Evolutionary conservation across 1,284 basidiomycete genomes (phyloP).

Genomic region (Rhodotorula glutinis): DNA sequence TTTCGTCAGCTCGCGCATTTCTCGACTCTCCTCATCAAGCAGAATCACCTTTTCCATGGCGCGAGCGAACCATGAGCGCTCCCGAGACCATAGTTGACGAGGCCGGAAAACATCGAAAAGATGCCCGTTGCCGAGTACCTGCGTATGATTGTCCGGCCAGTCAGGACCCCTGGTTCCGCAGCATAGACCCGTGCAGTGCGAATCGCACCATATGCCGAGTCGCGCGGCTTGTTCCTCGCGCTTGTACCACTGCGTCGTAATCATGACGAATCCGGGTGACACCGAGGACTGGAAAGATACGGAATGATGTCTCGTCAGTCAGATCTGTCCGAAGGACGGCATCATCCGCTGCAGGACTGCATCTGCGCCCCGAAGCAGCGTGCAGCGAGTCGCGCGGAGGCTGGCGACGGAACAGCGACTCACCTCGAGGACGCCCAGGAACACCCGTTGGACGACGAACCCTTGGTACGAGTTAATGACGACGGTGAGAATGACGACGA

Average conservation of each 20-base stretch:
- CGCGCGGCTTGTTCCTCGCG: slow-evolving; percentile 44
- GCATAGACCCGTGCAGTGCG: not conserved
- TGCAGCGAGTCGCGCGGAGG: no score
- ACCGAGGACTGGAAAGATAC: slow-evolving; percentile 47
- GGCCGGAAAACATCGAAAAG: slow-evolving; percentile 50
- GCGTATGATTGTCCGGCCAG: slow-evolving; percentile 25
- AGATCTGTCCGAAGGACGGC: no score
- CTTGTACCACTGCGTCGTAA: slow-evolving; percentile 56
- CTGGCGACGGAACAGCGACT: not conserved
- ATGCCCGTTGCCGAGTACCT: slow-evolving; percentile 56
- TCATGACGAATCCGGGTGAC: slow-evolving; percentile 54
- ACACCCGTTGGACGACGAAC: slow-evolving; percentile 53
- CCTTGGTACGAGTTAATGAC: slow-evolving; percentile 51
- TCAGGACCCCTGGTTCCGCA: not conserved
- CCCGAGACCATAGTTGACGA: slow-evolving; percentile 54
- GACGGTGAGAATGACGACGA: slow-evolving; percentile 53
- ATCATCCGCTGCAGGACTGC: no score
- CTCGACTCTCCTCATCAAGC: no score
- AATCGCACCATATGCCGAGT: slow-evolving; percentile 36
- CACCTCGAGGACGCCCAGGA: slow-evolving; percentile 51
- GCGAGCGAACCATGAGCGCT: slow-evolving; percentile 47
- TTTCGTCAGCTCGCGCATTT: no score
- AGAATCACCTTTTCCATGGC: slow-evolving; percentile 51
- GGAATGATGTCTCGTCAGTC: not conserved
- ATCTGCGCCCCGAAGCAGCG: no score